phyloP scores from a whole-genome alignment of 345 rosid species.

The Brassica carinata region DNA sequence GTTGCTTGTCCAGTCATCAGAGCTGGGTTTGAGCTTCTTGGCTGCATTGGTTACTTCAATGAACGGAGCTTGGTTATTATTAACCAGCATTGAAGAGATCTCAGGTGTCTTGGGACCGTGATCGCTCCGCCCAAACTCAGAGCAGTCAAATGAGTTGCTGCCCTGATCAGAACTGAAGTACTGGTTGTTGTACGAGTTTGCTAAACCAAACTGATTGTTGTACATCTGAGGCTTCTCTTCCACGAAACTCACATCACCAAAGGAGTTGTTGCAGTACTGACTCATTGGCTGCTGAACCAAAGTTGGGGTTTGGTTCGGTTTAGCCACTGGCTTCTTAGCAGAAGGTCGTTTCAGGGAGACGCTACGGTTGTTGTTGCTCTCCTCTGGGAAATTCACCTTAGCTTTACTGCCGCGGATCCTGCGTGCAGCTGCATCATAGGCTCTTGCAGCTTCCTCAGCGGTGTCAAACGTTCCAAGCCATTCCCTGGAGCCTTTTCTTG shows the following conservation, averaged over 20 bases:
- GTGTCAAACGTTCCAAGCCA: background rate
- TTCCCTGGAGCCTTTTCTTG: background rate
- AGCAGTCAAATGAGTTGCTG: conserved; percentile 80
- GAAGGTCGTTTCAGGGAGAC: conserved; percentile 18
- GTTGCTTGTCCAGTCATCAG: conserved; percentile 37
- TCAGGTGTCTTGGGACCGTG: conserved; percentile 76
- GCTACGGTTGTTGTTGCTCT: conserved; percentile 19
- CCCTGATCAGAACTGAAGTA: conserved; percentile 85
- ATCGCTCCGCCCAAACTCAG: conserved; percentile 83
- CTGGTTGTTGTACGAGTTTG: conserved; percentile 37
- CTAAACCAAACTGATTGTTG: conserved; percentile 54
- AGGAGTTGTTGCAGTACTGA: conserved; percentile 50
- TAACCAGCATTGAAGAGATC: conserved; percentile 62
- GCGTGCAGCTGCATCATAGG: conserved; percentile 84
- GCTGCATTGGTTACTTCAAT: conserved; percentile 57
- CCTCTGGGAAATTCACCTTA: conserved; percentile 78
- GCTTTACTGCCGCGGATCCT: conserved; percentile 84
- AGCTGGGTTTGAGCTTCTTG: conserved; percentile 58
- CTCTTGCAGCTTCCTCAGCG: conserved; percentile 65
- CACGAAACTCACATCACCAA: conserved; percentile 45
- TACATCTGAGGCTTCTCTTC: conserved; percentile 71
- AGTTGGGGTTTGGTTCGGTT: conserved; percentile 35
- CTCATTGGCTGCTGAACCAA: conserved; percentile 29
- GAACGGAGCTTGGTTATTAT: conserved; percentile 47
- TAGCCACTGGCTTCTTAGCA: conserved; percentile 47